These are phyloP conservation scores for Russula olivacea DNA, from an alignment of 768 basidiomycete genomes.

Conservation along the genomic window DNA sequence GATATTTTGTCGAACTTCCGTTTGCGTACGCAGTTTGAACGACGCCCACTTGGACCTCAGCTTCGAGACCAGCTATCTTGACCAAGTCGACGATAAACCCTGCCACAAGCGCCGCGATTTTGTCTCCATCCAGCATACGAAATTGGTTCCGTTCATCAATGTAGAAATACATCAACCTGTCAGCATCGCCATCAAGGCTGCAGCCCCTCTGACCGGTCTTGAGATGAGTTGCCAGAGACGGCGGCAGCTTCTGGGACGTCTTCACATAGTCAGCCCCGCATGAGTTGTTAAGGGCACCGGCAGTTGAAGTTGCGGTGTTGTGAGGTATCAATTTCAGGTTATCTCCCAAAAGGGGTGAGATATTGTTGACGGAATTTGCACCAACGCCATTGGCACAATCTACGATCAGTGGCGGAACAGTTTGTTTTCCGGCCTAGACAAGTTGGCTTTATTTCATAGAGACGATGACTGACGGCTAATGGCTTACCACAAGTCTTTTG, in stretches of 20 bases:
- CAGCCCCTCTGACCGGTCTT: constrained; percentile 76
- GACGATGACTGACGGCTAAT: constrained; percentile 1
- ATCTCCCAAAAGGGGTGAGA: constrained; percentile 54
- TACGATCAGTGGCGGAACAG: constrained; percentile 58
- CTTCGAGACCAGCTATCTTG: constrained; percentile 74
- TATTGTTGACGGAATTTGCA: constrained; percentile 56
- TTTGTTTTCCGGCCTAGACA: constrained; percentile 51
- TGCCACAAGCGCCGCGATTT: constrained; percentile 91
- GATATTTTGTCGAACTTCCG: constrained; percentile 91
- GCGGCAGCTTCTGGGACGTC: constrained; percentile 82
- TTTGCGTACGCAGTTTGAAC: constrained; percentile 99
- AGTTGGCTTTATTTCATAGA: constrained; percentile 2
- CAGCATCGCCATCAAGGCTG: constrained; percentile 96
- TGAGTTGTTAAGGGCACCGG: constrained; percentile 72
- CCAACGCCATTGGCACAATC: constrained; percentile 99
- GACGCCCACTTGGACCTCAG: constrained; percentile 78
- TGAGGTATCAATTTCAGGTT: constrained; percentile 58
- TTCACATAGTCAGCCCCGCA: constrained; percentile 98
- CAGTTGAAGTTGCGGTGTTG: constrained; percentile 59
- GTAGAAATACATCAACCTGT: constrained; percentile 95
- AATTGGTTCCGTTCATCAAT: constrained; percentile 72
- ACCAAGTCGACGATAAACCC: constrained; percentile 90
- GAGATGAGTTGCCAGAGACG: constrained; percentile 57
- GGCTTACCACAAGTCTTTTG: constrained; percentile 77
- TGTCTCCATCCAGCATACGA: constrained; percentile 95